phyloP scores from a whole-genome alignment of 106 monocot genomes.

The Allium cepa region DNA sequence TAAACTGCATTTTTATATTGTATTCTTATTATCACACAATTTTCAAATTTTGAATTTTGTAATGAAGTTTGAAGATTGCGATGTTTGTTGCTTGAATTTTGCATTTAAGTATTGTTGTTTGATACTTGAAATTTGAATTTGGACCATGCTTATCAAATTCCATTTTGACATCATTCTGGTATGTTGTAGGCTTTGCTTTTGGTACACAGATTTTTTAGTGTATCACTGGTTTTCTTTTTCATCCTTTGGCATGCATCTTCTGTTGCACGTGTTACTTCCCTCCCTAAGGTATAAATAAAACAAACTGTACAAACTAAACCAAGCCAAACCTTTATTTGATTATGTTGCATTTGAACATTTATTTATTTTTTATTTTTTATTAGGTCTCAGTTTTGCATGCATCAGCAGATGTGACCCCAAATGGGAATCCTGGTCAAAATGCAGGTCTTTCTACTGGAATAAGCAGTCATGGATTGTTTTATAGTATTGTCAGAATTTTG shows the following conservation, averaged over 20 bases:
- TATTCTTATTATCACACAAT: too few species aligned
- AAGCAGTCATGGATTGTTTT: conserved; percentile 77
- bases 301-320: too few species aligned
- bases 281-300: conserved; percentile 31
- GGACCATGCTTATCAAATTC: too few species aligned
- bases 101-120: too few species aligned
- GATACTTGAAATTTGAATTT: too few species aligned
- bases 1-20: too few species aligned
- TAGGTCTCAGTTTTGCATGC: conserved; percentile 30
- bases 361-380: background rate
- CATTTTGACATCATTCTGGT: too few species aligned
- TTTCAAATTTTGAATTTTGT: too few species aligned
- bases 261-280: conserved; percentile 15
- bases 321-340: too few species aligned
- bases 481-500: conserved; percentile 64
- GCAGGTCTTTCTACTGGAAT: conserved; percentile 20
- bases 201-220: conserved; percentile 89
- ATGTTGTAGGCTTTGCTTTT: conserved; percentile 74
- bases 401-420: conserved; percentile 13
- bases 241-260: conserved; percentile 80
- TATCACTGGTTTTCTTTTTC: conserved; percentile 81
- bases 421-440: conserved; percentile 13
- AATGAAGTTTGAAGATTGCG: too few species aligned
- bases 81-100: too few species aligned
- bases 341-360: too few species aligned